These are phyloP conservation scores for Aechmea fasciata DNA, from an alignment of 176 grass and related monocot species.

Conservation along the genomic window DNA sequence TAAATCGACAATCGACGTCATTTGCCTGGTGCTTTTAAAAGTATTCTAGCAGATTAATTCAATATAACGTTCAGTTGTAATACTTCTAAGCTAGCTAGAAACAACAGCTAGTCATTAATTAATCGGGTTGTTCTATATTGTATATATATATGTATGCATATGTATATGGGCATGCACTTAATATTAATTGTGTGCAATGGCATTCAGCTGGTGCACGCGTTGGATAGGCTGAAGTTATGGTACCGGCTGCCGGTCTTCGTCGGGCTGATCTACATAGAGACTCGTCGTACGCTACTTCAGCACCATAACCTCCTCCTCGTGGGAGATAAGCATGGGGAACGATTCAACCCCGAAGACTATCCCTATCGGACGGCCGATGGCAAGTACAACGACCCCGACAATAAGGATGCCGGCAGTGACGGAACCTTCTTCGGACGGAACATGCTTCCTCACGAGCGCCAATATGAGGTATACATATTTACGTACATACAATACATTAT, in stretches of 20 bases:
- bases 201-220: constrained; percentile 36
- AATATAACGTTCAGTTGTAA: constrained; percentile 1
- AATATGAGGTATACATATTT: constrained; percentile 23
- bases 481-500: constrained; percentile 3
- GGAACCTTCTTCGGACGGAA: constrained; percentile 51
- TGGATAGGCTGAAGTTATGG: constrained; percentile 47
- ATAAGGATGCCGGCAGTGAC: constrained; percentile 31
- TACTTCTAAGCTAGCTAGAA: not conserved
- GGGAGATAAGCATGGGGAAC: constrained; percentile 15
- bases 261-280: constrained; percentile 37
- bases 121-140: not conserved
- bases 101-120: not conserved
- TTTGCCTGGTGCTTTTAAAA: too few species aligned
- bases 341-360: constrained; percentile 29
- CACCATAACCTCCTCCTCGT: constrained; percentile 41
- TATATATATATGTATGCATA: constrained; percentile 19
- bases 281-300: constrained; percentile 30
- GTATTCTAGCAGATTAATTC: not conserved
- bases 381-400: constrained; percentile 42
- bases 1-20: too few species aligned
- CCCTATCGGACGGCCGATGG: constrained; percentile 34
- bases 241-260: constrained; percentile 41
- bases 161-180: not conserved
- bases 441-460: constrained; percentile 37
- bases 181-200: too few species aligned